A percentile compares a stretch with the other conserved stretches of the same genome.
These are phyloP conservation scores for Lentinula edodes DNA, from an alignment of 768 basidiomycete genomes.

Conservation along the genomic window DNA sequence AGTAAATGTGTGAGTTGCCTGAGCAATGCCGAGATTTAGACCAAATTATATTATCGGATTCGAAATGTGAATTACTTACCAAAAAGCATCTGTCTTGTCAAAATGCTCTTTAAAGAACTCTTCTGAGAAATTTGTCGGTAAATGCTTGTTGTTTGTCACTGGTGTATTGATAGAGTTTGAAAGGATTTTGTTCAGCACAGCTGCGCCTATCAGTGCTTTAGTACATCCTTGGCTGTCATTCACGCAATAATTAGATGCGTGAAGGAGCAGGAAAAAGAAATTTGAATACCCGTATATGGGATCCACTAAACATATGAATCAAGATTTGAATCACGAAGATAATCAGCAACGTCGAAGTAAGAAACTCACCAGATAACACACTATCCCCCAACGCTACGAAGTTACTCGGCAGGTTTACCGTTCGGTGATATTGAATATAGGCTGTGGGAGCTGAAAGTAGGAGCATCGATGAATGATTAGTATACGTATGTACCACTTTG, in stretches of 20 bases:
- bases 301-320: not conserved
- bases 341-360: too few relatives aligned
- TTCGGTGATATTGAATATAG: constrained; percentile 13
- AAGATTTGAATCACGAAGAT: too few relatives aligned
- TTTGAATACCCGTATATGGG: constrained; percentile 12
- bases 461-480: too few relatives aligned
- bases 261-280: not conserved
- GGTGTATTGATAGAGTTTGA: not conserved
- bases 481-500: too few relatives aligned
- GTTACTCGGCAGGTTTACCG: constrained; percentile 10
- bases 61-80: not conserved
- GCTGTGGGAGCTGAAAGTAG: constrained; percentile 8
- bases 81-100: constrained; percentile 1
- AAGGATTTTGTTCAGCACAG: constrained; percentile 4
- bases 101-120: constrained; percentile 8
- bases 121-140: constrained; percentile 9
- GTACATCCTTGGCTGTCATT: constrained; percentile 11
- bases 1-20: not conserved
- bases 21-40: not conserved
- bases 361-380: not conserved
- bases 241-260: not conserved
- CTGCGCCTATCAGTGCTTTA: constrained; percentile 14
- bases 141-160: not conserved
- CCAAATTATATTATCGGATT: not conserved
- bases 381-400: constrained; percentile 15